Evolutionary conservation across 495 filamentous ascomycete genomes (phyloP), one percentile per base, ranked within the genome.

Genomic region (Daldinia vernicosa): DNA sequence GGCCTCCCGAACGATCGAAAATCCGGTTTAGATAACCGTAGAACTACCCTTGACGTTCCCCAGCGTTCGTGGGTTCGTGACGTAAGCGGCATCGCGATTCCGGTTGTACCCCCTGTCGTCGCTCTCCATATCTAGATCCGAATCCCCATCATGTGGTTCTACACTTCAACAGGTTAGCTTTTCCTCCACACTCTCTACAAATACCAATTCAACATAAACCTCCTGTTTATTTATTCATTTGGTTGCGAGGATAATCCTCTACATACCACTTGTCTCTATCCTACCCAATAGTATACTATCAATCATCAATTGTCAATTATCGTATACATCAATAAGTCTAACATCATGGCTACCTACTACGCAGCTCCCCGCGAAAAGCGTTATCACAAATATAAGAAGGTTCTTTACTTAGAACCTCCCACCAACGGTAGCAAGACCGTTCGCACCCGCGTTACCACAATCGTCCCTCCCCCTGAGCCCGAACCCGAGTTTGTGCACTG

Each of bases 361-460:
- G 61, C 61, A 74, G 70, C 75, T 28, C 62, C 75, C 66, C 65
- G 75, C 74, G 60, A 77, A 45, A 75, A 70, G 70, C 43, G 72
- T 61, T 69, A 75, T 39, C 74, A 76, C 37, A 74, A 77, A 17
- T 77, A 76, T 72, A 84, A 83, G 68, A 84, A 83, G 56, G 76
- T 80, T 19, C 78, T 84, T 74, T 84, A 84, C 69, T 75, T 85
- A 28, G 79, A 83, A 66, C 81, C 80, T 8, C 79, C 79, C 26
- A 71, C 60, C 35, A 74, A 79, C 51, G 82, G 80, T 59, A 61
- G 74, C 74, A 71, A 72, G 22, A 78, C 76, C 19, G 74, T 80
- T 56, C 82, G 80, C 60, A 78, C 74, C 27, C 79, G 79, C 60
- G 55, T 81, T 51, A 84, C 81, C 39, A 83, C 80, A 67, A 78